Conservation (phyloP, 2,329 filamentous ascomycete genomes). For the Hypoxylon sp. region DNA sequence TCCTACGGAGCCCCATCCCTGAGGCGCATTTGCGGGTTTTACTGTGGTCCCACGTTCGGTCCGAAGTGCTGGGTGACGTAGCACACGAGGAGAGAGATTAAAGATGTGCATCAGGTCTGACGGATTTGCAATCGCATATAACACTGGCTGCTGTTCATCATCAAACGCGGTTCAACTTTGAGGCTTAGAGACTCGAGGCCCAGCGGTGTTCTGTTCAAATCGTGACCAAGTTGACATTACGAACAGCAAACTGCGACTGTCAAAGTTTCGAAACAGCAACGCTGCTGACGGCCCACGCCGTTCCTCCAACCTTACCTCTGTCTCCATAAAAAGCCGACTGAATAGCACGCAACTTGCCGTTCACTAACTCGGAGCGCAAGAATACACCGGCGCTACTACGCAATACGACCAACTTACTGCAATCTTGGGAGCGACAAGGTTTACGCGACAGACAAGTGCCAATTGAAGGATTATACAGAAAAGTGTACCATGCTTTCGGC, state of each 20-base stretch:
- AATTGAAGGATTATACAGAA: too few species aligned
- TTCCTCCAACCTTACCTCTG: not conserved
- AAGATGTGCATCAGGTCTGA: conserved; percentile 12
- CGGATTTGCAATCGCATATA: conserved; percentile 12
- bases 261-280: not conserved
- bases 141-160: conserved; percentile 1
- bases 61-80: conserved; percentile 13
- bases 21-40: conserved; percentile 20
- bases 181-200: not conserved
- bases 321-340: conserved; percentile 3
- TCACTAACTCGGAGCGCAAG: not conserved
- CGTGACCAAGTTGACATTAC: not conserved
- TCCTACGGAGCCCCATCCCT: conserved; percentile 24
- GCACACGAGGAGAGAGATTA: conserved; percentile 35
- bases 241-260: not conserved
- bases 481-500: too few species aligned
- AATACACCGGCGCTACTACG: not conserved
- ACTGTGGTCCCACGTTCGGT: conserved; percentile 12
- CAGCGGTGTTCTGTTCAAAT: not conserved
- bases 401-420: not conserved
- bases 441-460: too few species aligned
- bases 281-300: not conserved
- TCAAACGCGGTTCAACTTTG: conserved; percentile 7
- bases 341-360: not conserved
- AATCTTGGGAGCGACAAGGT: too few species aligned